Evolutionary conservation across 371 early-diverging fungal species (phyloP).

Genomic region (Amoeboaphelidium occidentale): DNA sequence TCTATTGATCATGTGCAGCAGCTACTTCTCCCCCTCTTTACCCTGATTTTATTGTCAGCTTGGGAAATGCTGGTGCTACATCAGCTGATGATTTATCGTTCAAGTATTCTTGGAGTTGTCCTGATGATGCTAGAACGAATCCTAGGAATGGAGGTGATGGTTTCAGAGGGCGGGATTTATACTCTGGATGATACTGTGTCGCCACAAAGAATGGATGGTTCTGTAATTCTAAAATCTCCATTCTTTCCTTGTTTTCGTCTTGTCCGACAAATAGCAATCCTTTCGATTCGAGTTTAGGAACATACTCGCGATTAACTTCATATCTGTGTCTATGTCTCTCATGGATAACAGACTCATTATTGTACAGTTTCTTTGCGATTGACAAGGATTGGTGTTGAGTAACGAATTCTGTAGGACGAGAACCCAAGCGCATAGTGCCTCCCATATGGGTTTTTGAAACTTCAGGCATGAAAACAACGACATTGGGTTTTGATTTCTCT

Average conservation of each 20-base stretch:
- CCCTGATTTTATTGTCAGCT: too few relatives aligned
- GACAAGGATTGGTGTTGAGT: constrained; percentile 7
- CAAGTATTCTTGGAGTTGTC: constrained; percentile 7
- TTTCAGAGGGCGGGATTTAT: constrained; percentile 72
- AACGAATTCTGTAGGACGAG: constrained; percentile 62
- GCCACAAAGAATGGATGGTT: constrained; percentile 89
- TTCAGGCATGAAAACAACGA: constrained; percentile 91
- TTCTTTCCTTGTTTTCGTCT: constrained; percentile 78
- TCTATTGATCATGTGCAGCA: too few relatives aligned
- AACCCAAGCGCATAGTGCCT: constrained; percentile 90
- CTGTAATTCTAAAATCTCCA: constrained; percentile 81
- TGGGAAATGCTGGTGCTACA: too few relatives aligned
- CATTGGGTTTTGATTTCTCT: constrained; percentile 29
- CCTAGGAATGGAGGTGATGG: constrained; percentile 87
- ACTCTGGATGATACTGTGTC: constrained; percentile 98
- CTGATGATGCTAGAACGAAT: constrained; percentile 59
- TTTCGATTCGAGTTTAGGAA: constrained; percentile 41
- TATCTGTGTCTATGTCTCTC: constrained; percentile 98
- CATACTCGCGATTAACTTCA: constrained; percentile 80
- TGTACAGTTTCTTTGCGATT: constrained; percentile 31
- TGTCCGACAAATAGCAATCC: constrained; percentile 82
- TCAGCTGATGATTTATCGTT: too few relatives aligned
- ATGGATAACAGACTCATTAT: constrained; percentile 26
- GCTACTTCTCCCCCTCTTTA: too few relatives aligned
- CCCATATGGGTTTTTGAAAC: constrained; percentile 83